A percentile compares a stretch with the other conserved stretches of the same genome.
Conservation (phyloP, 352 stramenopile genomes). For the Globisporangium parvum region DNA sequence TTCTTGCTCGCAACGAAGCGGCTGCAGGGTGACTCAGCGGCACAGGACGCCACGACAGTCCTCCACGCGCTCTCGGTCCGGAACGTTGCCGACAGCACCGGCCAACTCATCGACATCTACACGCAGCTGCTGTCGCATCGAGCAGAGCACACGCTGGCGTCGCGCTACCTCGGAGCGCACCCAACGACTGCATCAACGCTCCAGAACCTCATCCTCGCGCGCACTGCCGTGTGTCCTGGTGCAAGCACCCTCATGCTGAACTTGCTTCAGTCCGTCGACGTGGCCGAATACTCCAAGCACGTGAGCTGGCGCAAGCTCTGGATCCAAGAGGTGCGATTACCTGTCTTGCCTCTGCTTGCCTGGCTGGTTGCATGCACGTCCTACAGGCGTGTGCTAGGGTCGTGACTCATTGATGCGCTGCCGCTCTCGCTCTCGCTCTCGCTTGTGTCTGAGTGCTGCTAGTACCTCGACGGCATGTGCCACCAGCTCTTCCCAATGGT, state of each 20-base stretch:
- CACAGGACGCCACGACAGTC: constrained; percentile 51
- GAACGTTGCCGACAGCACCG: constrained; percentile 49
- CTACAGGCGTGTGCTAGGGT: neutral
- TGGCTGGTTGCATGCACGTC: neutral
- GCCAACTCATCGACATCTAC: constrained; percentile 46
- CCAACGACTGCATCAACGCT: constrained; percentile 34
- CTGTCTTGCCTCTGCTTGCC: neutral
- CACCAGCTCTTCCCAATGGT: constrained; percentile 61
- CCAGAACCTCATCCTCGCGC: constrained; percentile 50
- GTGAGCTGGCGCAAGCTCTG: constrained; percentile 30
- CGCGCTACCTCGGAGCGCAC: constrained; percentile 39
- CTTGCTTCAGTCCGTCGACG: constrained; percentile 45
- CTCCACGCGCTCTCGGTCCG: constrained; percentile 52
- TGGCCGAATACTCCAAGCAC: constrained; percentile 31
- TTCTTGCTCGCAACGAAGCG: constrained; percentile 58
- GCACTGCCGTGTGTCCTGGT: constrained; percentile 45
- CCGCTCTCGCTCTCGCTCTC: neutral
- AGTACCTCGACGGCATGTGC: constrained; percentile 73
- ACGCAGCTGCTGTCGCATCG: constrained; percentile 40
- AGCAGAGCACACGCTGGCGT: constrained; percentile 42
- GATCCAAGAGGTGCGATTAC: constrained; percentile 72
- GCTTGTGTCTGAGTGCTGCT: neutral
- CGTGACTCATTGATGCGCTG: too few species aligned
- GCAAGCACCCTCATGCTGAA: constrained; percentile 63
- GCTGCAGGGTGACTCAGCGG: constrained; percentile 14